Base-by-base conservation (phyloP, 169 alveolate species). In the Plasmodium gaboni region DNA sequence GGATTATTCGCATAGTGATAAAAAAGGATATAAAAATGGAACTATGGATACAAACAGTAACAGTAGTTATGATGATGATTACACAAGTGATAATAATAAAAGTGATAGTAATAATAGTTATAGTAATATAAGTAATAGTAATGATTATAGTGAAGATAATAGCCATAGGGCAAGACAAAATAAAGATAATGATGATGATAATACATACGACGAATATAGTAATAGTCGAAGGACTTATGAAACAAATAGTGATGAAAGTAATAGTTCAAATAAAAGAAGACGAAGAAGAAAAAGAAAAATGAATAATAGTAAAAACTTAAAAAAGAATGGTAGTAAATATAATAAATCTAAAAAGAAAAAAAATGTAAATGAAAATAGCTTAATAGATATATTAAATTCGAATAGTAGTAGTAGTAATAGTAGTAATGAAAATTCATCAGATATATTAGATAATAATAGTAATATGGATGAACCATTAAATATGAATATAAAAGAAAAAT, bases 401-500 rank as follows among this genome's bases (percentile, higher is more conserved):
- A 69, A 67, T 50, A 83, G 91, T 65, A 83, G 90, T 15, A 32
- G 46, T 38, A 38, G 46, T 38, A 83, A 83, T 65, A 83, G 91
- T 15, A 38, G 46, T 38, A 38, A 9, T 38, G 46, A 38, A 38
- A 83, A 83, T 48, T 32, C 32, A 28, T 83, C 91, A 2, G 65
- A 83, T 24, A 83, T 83, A 9, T 22, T 68, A 48, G 91, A 83
- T 15, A 83, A 83, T 48, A 57, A 63, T 48, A 38, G 50, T 51
- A 69, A 83, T 7, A 38, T 38, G 46, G 73, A 67, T 7, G 85
- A 83, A 57, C 73, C 80, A 24, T 71, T 83, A n/a, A 83, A 67
- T 13, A 22, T 63, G 32, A 71, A 83, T 72, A 38, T 83, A 26
- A 83, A 83, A 28, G 91, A 68, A 48, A 83, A 83, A 48, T 83